Evolutionary conservation across 1,139 yeast species (phyloP), one percentile per base, ranked within the genome.

Genomic region (Hansenula sp.): DNA sequence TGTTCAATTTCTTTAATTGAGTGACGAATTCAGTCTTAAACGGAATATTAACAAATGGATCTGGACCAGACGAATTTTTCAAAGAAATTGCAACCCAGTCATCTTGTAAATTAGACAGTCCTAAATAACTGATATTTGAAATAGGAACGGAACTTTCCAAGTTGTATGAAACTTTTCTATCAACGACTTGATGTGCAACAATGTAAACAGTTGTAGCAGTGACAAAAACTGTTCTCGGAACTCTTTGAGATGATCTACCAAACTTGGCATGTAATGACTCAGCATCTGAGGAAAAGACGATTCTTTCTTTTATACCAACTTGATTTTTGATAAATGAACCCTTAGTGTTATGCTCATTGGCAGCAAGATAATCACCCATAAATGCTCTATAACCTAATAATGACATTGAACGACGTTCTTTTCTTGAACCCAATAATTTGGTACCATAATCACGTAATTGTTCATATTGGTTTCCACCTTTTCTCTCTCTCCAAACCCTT

Each of bases 11-110:
- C 60, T 81, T 84, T 61, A 94, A 68, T 45, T 86, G 87, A 0
- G 96, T 82, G 1, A 87, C 70, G 42, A 94, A 70, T 62, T 94
- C 99, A 0, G 99, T 94, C 66, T 94, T 94, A 69, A 93, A 86
- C 46, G 78, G 79, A 49, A 90, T 75, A 63, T 86, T 86, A 47
- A 93, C 71, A 48, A 94, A 78, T 7, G 88, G 74, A 67, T 94
- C 99, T 1, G 97, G 90, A 13, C 71, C 71, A 1, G 77, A 62
- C 3, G 77, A 67, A 3, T 78, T 82, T 58, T 53, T 64, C 46
- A 86, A 67, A 27, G 84, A 81, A 34, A 93, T 64, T 1, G 96
- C 95, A 33, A 91, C 64, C 99, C 99, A 94, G 57, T 91, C 94
- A 65, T 94, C 99, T 53, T 93, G 94, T 47, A 80, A 70, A 37